Percentiles rank a stretch among this genome's conserved stretches.
phyloP scores from a whole-genome alignment of 106 monocot genomes.

The Xerophyta viscosa region DNA sequence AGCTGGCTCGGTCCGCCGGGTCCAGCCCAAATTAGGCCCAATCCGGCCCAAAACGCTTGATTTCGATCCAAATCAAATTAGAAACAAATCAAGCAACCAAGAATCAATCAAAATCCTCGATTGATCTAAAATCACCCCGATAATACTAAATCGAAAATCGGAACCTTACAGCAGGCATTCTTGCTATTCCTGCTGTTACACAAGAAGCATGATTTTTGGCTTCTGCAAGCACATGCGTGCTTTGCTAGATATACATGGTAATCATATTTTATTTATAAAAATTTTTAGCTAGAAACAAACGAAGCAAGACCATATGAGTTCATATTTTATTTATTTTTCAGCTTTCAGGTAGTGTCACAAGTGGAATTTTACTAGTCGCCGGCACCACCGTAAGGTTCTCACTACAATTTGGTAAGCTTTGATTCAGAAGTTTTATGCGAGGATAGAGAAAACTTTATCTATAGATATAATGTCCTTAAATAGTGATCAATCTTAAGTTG shows the following conservation, averaged over 20 bases:
- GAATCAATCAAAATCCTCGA: too few species aligned
- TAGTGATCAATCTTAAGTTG: too few species aligned
- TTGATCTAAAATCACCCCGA: too few species aligned
- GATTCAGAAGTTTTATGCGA: not conserved
- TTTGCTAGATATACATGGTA: conserved; percentile 98
- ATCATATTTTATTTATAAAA: conserved; percentile 3
- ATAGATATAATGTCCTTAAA: conserved; percentile 6
- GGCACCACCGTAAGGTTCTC: conserved; percentile 56
- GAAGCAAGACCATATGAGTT: too few species aligned
- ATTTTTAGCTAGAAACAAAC: too few species aligned
- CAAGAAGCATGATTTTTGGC: conserved; percentile 91
- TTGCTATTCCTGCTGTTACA: conserved; percentile 94
- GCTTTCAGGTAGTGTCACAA: conserved; percentile 50
- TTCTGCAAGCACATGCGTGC: conserved; percentile 62
- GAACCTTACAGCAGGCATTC: conserved; percentile 97
- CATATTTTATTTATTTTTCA: not conserved
- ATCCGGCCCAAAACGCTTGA: too few species aligned
- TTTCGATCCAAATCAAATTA: too few species aligned
- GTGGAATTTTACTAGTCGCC: conserved; percentile 50
- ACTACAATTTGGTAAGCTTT: not conserved
- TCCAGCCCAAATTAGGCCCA: too few species aligned
- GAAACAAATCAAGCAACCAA: too few species aligned
- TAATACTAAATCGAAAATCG: too few species aligned
- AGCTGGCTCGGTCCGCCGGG: too few species aligned
- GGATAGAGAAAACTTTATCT: conserved; percentile 1